Percentiles rank a stretch among this genome's conserved stretches.
These are phyloP conservation scores for Chaetomiaceae sp. DNA, from an alignment of 2,329 filamentous ascomycete genomes.

Conservation along the genomic window DNA sequence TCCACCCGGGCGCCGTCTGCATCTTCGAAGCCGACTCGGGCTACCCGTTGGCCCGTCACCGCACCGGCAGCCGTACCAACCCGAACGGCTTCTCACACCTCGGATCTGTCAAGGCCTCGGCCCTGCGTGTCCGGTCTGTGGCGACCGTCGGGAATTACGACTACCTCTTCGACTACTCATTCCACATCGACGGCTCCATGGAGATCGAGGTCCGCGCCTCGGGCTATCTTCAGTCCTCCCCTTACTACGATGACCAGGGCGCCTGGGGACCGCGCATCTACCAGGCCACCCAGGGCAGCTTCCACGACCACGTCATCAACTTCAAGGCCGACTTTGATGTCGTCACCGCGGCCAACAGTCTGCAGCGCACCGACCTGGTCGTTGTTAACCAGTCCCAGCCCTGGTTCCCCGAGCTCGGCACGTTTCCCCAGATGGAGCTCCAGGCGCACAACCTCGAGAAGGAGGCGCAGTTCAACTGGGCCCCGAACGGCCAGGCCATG, in stretches of 20 bases:
- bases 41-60: constrained; percentile 47
- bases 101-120: constrained; percentile 32
- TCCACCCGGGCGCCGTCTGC: constrained; percentile 48
- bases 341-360: constrained; percentile 42
- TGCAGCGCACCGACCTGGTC: constrained; percentile 35
- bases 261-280: constrained; percentile 49
- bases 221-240: constrained; percentile 47
- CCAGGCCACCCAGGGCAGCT: constrained; percentile 42
- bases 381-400: constrained; percentile 36
- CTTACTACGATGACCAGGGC: constrained; percentile 41
- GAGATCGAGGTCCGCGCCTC: constrained; percentile 47
- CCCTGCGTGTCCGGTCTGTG: constrained; percentile 36
- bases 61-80: constrained; percentile 38
- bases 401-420: constrained; percentile 44
- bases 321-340: constrained; percentile 53
- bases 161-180: constrained; percentile 46
- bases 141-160: constrained; percentile 52
- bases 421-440: constrained; percentile 44
- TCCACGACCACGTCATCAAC: constrained; percentile 53
- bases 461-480: constrained; percentile 43
- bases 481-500: constrained; percentile 41
- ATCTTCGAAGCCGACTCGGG: constrained; percentile 49
- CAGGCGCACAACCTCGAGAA: constrained; percentile 40
- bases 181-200: constrained; percentile 48
- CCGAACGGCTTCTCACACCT: constrained; percentile 36